phyloP scores from a whole-genome alignment of 2,329 filamentous ascomycete genomes.

The Polychaeton citri region DNA sequence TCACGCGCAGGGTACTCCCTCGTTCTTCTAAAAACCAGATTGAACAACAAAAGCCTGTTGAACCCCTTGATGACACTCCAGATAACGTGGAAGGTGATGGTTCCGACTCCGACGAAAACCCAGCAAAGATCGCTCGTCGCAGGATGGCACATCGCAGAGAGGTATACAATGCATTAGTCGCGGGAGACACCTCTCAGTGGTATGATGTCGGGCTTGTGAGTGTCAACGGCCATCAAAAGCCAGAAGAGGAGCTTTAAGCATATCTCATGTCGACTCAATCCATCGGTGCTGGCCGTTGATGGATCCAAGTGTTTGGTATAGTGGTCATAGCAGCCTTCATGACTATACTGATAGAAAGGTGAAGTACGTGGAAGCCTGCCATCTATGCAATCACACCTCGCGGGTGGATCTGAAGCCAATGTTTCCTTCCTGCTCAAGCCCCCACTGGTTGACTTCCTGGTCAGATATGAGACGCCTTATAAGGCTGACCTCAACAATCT shows the following conservation, averaged over 20 bases:
- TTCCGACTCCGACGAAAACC: no score
- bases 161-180: slow-evolving; percentile 15
- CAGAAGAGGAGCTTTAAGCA: slow-evolving; percentile 17
- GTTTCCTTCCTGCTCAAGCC: slow-evolving; percentile 22
- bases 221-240: slow-evolving; percentile 14
- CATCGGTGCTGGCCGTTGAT: no score
- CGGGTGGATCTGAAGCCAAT: slow-evolving; percentile 23
- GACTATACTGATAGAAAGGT: no score
- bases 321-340: no score
- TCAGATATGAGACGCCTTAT: slow-evolving; percentile 25
- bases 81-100: no score
- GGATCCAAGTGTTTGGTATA: no score
- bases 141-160: slow-evolving; percentile 9
- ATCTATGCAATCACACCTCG: slow-evolving; percentile 9
- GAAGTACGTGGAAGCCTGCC: no score
- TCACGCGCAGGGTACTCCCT: not conserved
- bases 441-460: slow-evolving; percentile 25
- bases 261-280: no score
- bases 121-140: slow-evolving; percentile 1
- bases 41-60: not conserved
- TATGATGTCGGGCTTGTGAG: slow-evolving; percentile 15
- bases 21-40: not conserved
- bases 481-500: slow-evolving; percentile 30
- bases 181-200: slow-evolving; percentile 10
- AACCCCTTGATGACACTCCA: no score